Conservation (phyloP, 768 basidiomycete species). For the Dentipellis sp. region DNA sequence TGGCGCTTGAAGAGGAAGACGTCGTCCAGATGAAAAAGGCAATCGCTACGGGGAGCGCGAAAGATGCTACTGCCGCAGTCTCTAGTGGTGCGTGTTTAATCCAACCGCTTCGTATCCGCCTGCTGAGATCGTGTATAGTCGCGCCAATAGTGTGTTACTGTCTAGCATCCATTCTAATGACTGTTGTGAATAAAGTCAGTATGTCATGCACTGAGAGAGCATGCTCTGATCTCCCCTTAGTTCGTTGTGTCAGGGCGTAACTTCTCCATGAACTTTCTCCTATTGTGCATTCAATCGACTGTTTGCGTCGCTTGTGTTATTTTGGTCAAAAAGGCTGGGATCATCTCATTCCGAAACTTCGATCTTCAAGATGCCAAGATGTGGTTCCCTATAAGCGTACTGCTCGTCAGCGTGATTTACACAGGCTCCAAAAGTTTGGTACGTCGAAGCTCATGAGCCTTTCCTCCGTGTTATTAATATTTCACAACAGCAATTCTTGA, state of each 20-base stretch:
- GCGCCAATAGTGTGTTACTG: constrained; percentile 86
- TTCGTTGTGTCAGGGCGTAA: constrained; percentile 89
- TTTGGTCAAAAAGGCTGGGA: constrained; percentile 58
- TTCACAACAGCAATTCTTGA: constrained; percentile 76
- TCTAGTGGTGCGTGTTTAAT: constrained; percentile 9
- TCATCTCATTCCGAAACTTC: constrained; percentile 82
- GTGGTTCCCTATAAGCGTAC: constrained; percentile 92
- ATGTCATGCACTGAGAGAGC: neutral
- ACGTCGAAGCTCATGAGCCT: constrained; percentile 24
- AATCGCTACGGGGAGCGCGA: constrained; percentile 29
- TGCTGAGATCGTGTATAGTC: constrained; percentile 30
- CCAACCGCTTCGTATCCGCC: neutral
- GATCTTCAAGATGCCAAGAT: constrained; percentile 74
- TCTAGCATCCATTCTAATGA: constrained; percentile 91
- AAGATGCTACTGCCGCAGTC: constrained; percentile 15
- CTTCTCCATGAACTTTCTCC: constrained; percentile 96
- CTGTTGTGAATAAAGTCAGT: constrained; percentile 87
- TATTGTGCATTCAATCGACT: constrained; percentile 82
- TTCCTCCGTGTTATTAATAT: neutral
- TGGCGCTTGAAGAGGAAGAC: constrained; percentile 27
- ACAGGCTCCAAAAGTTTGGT: constrained; percentile 96
- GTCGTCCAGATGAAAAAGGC: constrained; percentile 47
- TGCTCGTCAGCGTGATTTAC: constrained; percentile 93
- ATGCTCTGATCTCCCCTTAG: constrained; percentile 27
- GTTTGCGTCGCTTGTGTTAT: constrained; percentile 81